These are phyloP conservation scores for Cenchrus fungigraminus DNA, from an alignment of 176 grass and related monocot genomes.

Conservation along the genomic window DNA sequence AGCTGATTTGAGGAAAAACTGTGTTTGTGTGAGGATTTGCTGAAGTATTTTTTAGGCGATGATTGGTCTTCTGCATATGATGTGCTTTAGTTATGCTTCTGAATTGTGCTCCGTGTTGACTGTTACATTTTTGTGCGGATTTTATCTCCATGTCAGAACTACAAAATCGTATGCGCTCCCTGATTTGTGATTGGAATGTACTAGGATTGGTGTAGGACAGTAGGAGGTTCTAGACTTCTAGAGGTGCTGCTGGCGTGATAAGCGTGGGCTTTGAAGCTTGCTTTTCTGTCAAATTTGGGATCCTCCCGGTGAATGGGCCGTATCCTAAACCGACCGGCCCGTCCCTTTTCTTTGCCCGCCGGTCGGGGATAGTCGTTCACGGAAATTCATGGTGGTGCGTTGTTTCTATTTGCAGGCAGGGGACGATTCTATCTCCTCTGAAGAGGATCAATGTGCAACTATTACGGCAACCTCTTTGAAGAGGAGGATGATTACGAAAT, in stretches of 20 bases:
- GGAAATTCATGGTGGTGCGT: background rate
- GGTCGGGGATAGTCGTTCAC: background rate
- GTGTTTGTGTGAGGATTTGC: background rate
- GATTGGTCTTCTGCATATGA: conserved; percentile 8
- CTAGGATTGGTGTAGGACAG: too few relatives aligned
- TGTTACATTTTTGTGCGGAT: background rate
- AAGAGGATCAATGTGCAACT: conserved; percentile 59
- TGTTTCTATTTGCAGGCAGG: conserved; percentile 44
- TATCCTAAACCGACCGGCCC: too few relatives aligned
- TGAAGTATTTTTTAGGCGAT: background rate
- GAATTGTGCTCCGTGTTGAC: conserved; percentile 17
- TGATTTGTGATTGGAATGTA: too few relatives aligned
- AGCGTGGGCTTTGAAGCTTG: too few relatives aligned
- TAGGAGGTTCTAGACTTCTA: too few relatives aligned
- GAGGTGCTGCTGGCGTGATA: too few relatives aligned
- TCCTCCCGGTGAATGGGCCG: too few relatives aligned
- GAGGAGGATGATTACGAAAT: conserved; percentile 84
- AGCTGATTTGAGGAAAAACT: background rate
- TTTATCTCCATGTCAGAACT: background rate
- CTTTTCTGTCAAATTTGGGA: too few relatives aligned
- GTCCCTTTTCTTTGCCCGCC: too few relatives aligned
- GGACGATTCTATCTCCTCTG: background rate
- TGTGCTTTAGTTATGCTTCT: background rate
- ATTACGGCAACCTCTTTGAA: conserved; percentile 65
- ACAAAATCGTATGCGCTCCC: too few relatives aligned